Evolutionary conservation across 2,329 filamentous ascomycete species (phyloP).

Genomic region (Lachnellula cervina): DNA sequence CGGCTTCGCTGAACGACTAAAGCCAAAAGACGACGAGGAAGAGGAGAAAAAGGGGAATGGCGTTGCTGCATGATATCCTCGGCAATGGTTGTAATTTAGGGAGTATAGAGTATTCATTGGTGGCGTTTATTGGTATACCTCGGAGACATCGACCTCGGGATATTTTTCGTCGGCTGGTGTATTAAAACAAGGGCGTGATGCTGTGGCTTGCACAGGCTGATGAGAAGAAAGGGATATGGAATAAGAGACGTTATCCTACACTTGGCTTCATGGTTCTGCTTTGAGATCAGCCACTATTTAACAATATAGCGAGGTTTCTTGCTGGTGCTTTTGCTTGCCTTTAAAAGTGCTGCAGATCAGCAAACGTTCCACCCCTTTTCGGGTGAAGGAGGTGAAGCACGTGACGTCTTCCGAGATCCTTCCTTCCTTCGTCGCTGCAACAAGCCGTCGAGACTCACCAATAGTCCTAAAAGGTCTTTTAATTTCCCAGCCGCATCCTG

Average conservation of each 20-base stretch:
- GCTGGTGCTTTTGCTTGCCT: no score
- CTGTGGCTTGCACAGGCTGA: not conserved
- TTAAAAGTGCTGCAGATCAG: no score
- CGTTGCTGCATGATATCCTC: conserved; percentile 1
- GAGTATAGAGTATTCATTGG: conserved; percentile 8
- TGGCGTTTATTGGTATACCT: conserved; percentile 9
- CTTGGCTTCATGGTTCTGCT: no score
- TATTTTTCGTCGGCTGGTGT: not conserved
- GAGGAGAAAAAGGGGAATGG: conserved; percentile 17
- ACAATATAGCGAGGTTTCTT: no score
- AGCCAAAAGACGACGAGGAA: conserved; percentile 12
- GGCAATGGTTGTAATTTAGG: conserved; percentile 6
- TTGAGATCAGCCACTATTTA: no score
- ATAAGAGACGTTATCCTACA: no score
- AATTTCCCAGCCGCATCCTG: not conserved
- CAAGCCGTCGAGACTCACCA: not conserved
- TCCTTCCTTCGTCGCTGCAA: no score
- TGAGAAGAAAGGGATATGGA: not conserved
- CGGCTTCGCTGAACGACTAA: conserved; percentile 26
- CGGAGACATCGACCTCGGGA: not conserved
- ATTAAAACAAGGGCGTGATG: not conserved
- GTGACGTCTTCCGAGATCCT: no score
- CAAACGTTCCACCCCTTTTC: no score
- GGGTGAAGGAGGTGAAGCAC: no score
- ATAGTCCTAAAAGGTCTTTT: not conserved